Evolutionary conservation across 2,329 filamentous ascomycete species (phyloP).

Genomic region (Fusarium sp.): DNA sequence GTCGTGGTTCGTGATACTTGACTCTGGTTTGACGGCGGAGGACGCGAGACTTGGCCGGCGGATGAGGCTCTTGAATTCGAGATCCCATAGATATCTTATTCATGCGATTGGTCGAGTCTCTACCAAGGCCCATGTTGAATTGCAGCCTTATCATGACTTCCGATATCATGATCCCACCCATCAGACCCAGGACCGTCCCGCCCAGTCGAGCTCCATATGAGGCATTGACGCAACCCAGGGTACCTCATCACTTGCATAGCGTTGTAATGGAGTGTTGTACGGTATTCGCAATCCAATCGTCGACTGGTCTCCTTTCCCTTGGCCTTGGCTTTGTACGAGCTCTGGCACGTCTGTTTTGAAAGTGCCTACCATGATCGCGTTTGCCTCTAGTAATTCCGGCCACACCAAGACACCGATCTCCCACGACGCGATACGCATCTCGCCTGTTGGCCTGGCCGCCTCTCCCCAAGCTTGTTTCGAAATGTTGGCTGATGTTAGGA

Average conservation of each 20-base stretch:
- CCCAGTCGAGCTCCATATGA: conserved; percentile 75
- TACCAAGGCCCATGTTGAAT: neutral
- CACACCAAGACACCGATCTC: conserved; percentile 89
- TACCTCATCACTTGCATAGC: conserved; percentile 73
- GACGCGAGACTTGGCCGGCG: conserved; percentile 10
- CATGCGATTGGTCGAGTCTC: conserved; percentile 34
- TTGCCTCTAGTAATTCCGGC: conserved; percentile 72
- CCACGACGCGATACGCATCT: conserved; percentile 83
- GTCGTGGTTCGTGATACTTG: conserved; percentile 23
- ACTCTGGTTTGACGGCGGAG: conserved; percentile 11
- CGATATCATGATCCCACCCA: conserved; percentile 21
- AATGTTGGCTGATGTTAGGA: conserved; percentile 91
- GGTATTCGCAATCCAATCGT: conserved; percentile 83
- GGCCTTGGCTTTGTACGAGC: conserved; percentile 31
- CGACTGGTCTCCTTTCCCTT: conserved; percentile 48
- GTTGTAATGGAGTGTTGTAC: conserved; percentile 82
- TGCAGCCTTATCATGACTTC: conserved; percentile 25
- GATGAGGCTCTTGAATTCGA: conserved; percentile 22
- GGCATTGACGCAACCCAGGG: conserved; percentile 82
- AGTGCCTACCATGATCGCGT: conserved; percentile 75
- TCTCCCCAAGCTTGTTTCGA: conserved; percentile 93
- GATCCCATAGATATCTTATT: conserved; percentile 19
- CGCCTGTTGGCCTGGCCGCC: conserved; percentile 66
- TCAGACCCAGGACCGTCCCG: conserved; percentile 59
- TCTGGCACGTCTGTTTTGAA: conserved; percentile 74